Conservation (phyloP, 495 filamentous ascomycete genomes). For the Penicillium bialowiezense region DNA sequence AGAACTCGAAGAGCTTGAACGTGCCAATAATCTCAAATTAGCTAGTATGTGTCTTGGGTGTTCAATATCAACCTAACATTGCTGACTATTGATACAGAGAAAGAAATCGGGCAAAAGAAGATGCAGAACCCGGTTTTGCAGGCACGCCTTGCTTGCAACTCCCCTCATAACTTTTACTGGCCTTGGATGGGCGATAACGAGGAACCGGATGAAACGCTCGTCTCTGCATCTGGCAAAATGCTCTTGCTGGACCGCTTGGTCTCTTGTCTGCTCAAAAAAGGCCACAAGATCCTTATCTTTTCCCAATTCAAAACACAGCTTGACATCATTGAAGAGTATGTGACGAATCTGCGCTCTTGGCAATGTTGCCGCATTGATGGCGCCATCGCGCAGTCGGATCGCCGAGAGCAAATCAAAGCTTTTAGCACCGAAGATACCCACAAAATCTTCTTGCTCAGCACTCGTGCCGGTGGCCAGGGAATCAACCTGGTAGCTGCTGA, state of each 20-base stretch:
- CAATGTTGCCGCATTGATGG: constrained; percentile 89
- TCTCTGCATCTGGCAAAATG: constrained; percentile 92
- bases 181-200: constrained; percentile 63
- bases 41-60: constrained; percentile 56
- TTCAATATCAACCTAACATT: not conserved
- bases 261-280: constrained; percentile 66
- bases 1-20: constrained; percentile 61
- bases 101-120: constrained; percentile 86
- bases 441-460: constrained; percentile 84
- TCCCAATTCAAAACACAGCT: constrained; percentile 94
- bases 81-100: constrained; percentile 46
- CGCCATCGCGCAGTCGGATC: constrained; percentile 73
- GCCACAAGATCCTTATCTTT: constrained; percentile 93
- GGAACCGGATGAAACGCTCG: constrained; percentile 68
- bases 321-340: constrained; percentile 88
- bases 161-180: constrained; percentile 94
- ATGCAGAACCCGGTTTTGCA: constrained; percentile 94
- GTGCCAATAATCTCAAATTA: constrained; percentile 68
- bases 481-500: constrained; percentile 81
- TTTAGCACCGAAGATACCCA: constrained; percentile 73
- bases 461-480: constrained; percentile 88
- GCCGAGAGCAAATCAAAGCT: constrained; percentile 75
- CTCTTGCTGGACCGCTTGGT: constrained; percentile 85
- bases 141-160: constrained; percentile 87
- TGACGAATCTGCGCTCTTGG: constrained; percentile 66